Conservation (phyloP, 139 green algal species). For the Trebouxia sp. region DNA sequence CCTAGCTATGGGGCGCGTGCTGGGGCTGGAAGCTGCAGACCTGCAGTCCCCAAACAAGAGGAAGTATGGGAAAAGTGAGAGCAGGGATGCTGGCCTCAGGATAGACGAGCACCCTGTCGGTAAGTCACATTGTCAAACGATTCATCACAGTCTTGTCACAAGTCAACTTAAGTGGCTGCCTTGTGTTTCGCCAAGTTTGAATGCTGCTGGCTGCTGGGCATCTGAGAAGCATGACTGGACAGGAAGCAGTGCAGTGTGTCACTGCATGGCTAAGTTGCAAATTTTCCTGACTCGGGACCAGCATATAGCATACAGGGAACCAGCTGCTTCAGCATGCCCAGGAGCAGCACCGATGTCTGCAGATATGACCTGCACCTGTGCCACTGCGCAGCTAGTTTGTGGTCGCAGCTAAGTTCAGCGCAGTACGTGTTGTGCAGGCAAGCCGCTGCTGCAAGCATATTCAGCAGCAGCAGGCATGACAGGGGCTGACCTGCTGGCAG, state of each 20-base stretch:
- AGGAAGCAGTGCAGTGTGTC: too few relatives aligned
- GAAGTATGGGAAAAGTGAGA: conserved; percentile 5
- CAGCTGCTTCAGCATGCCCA: too few relatives aligned
- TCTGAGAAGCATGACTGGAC: too few relatives aligned
- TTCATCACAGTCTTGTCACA: neutral
- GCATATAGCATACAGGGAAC: too few relatives aligned
- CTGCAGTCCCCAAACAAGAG: conserved; percentile 6
- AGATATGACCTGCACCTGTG: neutral
- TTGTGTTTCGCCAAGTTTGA: too few relatives aligned
- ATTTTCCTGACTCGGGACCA: too few relatives aligned
- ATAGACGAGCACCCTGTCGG: neutral
- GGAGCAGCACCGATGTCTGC: too few relatives aligned
- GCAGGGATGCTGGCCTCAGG: neutral
- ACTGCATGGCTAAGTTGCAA: too few relatives aligned
- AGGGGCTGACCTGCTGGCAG: conserved; percentile 23
- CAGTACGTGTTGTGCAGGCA: neutral
- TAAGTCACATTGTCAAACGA: neutral
- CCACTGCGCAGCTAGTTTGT: neutral
- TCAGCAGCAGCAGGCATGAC: conserved; percentile 3
- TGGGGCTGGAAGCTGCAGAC: neutral
- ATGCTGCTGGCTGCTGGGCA: too few relatives aligned
- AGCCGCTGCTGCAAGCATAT: neutral
- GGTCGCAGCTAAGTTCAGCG: neutral
- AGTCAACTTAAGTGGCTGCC: too few relatives aligned
- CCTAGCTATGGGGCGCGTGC: neutral